phyloP scores from a whole-genome alignment of 768 basidiomycete species.

The Russula sp. region DNA sequence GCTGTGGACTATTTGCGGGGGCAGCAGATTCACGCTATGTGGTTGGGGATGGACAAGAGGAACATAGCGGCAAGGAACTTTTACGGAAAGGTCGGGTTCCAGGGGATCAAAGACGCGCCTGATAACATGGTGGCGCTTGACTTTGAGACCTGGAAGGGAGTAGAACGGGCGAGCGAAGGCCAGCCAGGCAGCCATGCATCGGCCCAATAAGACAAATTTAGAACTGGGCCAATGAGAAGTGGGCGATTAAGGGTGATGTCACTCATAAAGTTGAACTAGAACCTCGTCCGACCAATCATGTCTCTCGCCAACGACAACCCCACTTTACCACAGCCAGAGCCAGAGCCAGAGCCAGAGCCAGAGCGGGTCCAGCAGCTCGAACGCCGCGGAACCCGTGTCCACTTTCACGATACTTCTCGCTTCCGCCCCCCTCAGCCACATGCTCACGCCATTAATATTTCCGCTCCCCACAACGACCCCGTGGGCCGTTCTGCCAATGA shows the following conservation, averaged over 20 bases:
- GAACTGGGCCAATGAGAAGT: neutral
- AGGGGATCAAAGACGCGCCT: constrained; percentile 43
- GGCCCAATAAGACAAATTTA: too few relatives aligned
- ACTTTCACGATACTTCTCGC: neutral
- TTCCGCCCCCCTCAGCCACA: neutral
- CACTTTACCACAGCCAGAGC: neutral
- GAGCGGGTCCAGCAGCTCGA: neutral
- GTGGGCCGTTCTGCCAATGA: constrained; percentile 1
- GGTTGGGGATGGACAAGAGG: constrained; percentile 61
- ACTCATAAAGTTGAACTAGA: neutral
- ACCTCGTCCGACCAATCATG: neutral
- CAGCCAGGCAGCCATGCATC: neutral
- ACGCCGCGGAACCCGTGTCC: constrained; percentile 6
- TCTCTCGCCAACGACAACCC: neutral
- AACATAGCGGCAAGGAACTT: constrained; percentile 55
- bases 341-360: neutral
- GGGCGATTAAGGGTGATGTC: neutral
- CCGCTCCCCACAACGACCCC: neutral
- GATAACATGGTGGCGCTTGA: constrained; percentile 48
- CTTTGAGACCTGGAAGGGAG: constrained; percentile 32
- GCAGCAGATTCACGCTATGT: constrained; percentile 42
- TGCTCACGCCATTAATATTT: neutral
- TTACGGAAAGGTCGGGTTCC: constrained; percentile 58
- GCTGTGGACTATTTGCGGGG: constrained; percentile 49
- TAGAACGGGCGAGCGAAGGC: neutral